Base-by-base conservation (phyloP, 1,139 yeast species). In the Komagataea norvegica region DNA sequence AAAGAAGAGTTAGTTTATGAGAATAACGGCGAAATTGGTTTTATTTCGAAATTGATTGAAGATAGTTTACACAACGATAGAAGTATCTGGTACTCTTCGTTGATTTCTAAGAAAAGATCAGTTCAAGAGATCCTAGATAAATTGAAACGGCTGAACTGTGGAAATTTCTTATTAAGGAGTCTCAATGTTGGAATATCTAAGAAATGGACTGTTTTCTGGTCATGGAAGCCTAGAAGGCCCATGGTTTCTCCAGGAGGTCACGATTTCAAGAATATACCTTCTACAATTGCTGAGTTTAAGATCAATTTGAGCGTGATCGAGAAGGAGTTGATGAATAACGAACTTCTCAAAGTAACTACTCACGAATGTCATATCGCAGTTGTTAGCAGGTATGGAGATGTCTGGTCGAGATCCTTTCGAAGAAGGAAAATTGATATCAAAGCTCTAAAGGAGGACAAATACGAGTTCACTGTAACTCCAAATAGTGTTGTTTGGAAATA, bases 201-300 rank as follows among this genome's bases (percentile, higher is more conserved):
- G 19, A 48, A 73, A 32, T 69, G 74, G 74, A 52, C 64, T 4
- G 36, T 68, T 1, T 68, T 59, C 23, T 69, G 74, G 74, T 59
- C 65, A 2, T 54, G 52, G 36, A 37, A 47, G 5, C 10, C 9
- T 6, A 17, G 13, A n/a, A 46, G 56, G 19, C 51, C 54, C 0
- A 17, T 17, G 6, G 31, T 48, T 5, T 24, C 34, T 16, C 31
- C n/a, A n/a, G n/a, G 32, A 19, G 25, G 28, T 22, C 36, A 36
- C 14, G 15, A 28, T 7, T 38, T 32, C 25, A 45, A 40, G 23
- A 17, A 28, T 8, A 22, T 43, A 1, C 33, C 19, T 3, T 9
- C 31, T 1, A 52, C 57, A 1, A 36, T 46, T 9, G 33, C 46
- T 20, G 42, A 44, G 18, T 36, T 38, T 14, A 37, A 27, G n/a